These are phyloP conservation scores for Rostrohypoxylon terebratum DNA, from an alignment of 495 filamentous ascomycete species.

Conservation along the genomic window DNA sequence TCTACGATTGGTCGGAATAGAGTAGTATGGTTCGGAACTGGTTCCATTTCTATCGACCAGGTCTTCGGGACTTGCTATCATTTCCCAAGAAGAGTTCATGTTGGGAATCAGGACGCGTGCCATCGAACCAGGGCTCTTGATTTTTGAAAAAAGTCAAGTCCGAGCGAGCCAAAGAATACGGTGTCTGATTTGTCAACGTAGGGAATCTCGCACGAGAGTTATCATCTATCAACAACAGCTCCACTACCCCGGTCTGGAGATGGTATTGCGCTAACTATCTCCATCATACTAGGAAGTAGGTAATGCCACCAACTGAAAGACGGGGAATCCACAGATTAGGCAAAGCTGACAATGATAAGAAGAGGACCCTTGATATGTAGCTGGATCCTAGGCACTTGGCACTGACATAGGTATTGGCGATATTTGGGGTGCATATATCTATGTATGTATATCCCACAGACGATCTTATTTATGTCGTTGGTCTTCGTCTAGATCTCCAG, in stretches of 20 bases:
- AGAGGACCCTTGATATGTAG: neutral
- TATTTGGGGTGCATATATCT: constrained; percentile 35
- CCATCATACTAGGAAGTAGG: neutral
- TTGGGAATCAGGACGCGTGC: neutral
- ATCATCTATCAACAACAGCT: constrained; percentile 20
- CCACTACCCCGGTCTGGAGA: constrained; percentile 29
- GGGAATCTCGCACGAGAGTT: neutral
- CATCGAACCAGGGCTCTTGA: constrained; percentile 10
- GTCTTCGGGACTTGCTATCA: constrained; percentile 36
- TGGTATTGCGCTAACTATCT: constrained; percentile 33
- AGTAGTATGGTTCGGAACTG: constrained; percentile 30
- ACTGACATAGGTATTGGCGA: constrained; percentile 26
- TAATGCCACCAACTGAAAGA: neutral
- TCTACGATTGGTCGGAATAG: constrained; percentile 18
- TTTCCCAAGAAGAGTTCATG: constrained; percentile 31
- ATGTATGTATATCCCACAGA: constrained; percentile 37
- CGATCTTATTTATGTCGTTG: constrained; percentile 1
- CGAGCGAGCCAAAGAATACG: neutral
- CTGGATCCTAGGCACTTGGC: constrained; percentile 10
- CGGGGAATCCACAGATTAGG: constrained; percentile 32
- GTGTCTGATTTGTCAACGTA: constrained; percentile 2
- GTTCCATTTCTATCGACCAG: constrained; percentile 13
- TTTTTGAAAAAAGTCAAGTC: neutral
- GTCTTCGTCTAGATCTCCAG: neutral
- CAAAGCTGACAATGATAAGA: constrained; percentile 33